A percentile compares a stretch with the other conserved stretches of the same genome.
phyloP scores from a whole-genome alignment of 352 stramenopile genomes.

The Phytophthora idaei region DNA sequence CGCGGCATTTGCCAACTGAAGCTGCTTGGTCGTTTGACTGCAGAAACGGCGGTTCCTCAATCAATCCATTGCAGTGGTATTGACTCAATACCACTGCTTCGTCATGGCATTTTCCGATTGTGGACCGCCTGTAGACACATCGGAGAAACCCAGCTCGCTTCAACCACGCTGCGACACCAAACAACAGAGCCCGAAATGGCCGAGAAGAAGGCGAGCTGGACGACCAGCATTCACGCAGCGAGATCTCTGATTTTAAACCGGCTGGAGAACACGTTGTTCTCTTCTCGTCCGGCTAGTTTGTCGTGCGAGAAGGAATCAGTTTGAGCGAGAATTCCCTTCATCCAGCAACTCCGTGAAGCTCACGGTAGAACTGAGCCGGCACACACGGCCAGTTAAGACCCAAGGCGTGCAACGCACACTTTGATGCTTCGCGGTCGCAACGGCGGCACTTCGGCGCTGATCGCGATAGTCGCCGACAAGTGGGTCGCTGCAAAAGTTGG shows the following conservation, averaged over 20 bases:
- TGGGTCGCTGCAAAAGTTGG: constrained; percentile 28
- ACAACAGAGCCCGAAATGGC: background rate
- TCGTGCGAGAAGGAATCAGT: constrained; percentile 27
- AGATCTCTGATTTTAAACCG: constrained; percentile 20
- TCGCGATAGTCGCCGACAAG: constrained; percentile 29
- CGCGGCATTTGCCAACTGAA: constrained; percentile 18
- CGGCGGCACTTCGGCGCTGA: constrained; percentile 8
- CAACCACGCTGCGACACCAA: constrained; percentile 22
- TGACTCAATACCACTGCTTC: constrained; percentile 18
- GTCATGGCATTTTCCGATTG: constrained; percentile 19
- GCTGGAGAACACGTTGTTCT: constrained; percentile 20
- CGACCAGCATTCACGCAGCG: constrained; percentile 9
- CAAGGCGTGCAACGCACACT: background rate
- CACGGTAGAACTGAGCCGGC: background rate
- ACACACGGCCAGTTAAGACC: background rate
- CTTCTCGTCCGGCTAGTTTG: constrained; percentile 10
- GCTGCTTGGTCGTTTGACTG: constrained; percentile 28
- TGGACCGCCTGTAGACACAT: constrained; percentile 19
- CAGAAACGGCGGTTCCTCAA: constrained; percentile 20
- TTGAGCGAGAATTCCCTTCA: constrained; percentile 8
- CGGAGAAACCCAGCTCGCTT: constrained; percentile 1
- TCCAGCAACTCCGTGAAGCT: background rate
- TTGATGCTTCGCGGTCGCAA: constrained; percentile 10
- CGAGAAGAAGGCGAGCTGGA: background rate
- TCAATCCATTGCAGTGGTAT: constrained; percentile 23